Evolutionary conservation across 106 monocot genomes (phyloP).

Genomic region (Dioscorea zingiberensis): DNA sequence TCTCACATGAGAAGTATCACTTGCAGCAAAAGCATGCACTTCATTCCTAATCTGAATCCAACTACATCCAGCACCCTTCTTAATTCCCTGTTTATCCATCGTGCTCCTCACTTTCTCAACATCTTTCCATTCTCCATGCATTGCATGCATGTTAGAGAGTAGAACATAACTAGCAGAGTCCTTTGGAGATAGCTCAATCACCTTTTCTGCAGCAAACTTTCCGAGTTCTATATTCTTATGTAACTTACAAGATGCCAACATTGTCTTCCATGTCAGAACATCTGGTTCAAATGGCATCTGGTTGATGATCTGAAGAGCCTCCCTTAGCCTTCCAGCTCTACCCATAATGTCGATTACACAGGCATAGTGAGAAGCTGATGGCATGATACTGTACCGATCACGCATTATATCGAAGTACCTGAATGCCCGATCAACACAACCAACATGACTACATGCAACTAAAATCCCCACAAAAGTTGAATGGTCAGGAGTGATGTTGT

Average conservation of each 20-base stretch:
- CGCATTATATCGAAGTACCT: constrained; percentile 40
- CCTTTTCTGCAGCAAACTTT: constrained; percentile 40
- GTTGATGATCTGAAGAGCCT: constrained; percentile 39
- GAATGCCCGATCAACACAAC: constrained; percentile 41
- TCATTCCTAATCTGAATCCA: constrained; percentile 52
- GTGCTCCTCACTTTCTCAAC: constrained; percentile 34
- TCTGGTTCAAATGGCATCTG: constrained; percentile 57
- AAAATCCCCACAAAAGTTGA: constrained; percentile 61
- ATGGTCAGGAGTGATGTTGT: constrained; percentile 28
- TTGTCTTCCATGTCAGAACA: constrained; percentile 48
- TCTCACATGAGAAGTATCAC: constrained; percentile 36
- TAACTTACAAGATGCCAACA: constrained; percentile 58
- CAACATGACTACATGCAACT: constrained; percentile 50
- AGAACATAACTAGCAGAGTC: constrained; percentile 55
- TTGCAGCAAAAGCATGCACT: constrained; percentile 45
- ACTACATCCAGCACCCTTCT: constrained; percentile 64
- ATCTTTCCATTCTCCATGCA: constrained; percentile 51
- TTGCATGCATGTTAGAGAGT: constrained; percentile 53
- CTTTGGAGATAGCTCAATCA: constrained; percentile 31
- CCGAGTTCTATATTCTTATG: constrained; percentile 54
- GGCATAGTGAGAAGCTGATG: constrained; percentile 38
- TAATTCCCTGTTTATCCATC: constrained; percentile 58
- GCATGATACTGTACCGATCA: constrained; percentile 23
- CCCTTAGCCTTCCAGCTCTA: constrained; percentile 40
- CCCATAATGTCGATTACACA: constrained; percentile 59